phyloP scores from a whole-genome alignment of 306 rosid genomes.

The Calophaca sinica region DNA sequence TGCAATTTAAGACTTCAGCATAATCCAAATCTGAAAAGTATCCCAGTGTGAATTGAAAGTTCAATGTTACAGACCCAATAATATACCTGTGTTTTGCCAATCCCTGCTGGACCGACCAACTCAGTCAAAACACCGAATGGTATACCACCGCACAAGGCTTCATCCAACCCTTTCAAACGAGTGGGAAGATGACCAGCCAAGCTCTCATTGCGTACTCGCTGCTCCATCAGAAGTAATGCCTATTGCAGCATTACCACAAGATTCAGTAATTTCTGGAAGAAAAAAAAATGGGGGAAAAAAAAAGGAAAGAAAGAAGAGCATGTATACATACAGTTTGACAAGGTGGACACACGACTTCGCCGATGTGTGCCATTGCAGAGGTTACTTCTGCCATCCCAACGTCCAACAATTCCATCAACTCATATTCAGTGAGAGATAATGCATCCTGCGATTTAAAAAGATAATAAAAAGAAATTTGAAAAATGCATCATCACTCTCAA shows the following conservation, averaged over 20 bases:
- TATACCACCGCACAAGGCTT: conserved; percentile 85
- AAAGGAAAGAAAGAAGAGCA: neutral
- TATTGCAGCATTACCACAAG: conserved; percentile 45
- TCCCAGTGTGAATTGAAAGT: conserved; percentile 1
- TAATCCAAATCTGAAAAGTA: conserved; percentile 8
- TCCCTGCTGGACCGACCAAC: conserved; percentile 97
- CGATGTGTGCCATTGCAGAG: conserved; percentile 73
- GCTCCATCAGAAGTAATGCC: conserved; percentile 80
- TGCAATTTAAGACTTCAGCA: conserved; percentile 48
- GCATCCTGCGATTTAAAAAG: conserved; percentile 67
- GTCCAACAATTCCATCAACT: conserved; percentile 85
- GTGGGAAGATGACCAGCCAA: conserved; percentile 87
- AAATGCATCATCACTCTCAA: neutral
- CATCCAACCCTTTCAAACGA: conserved; percentile 82
- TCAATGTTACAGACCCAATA: conserved; percentile 16
- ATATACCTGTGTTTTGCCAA: conserved; percentile 87
- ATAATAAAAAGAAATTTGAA: neutral
- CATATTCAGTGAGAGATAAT: conserved; percentile 77
- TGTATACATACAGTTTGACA: conserved; percentile 71
- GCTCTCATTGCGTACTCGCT: conserved; percentile 66
- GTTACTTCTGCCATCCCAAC: conserved; percentile 75
- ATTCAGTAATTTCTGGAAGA: conserved; percentile 41
- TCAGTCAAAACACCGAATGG: conserved; percentile 94
- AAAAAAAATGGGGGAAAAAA: conserved; percentile 30
- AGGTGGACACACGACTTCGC: conserved; percentile 86